phyloP scores from a whole-genome alignment of 192 early-diverging fungal species.

The Coemansia sp. region DNA sequence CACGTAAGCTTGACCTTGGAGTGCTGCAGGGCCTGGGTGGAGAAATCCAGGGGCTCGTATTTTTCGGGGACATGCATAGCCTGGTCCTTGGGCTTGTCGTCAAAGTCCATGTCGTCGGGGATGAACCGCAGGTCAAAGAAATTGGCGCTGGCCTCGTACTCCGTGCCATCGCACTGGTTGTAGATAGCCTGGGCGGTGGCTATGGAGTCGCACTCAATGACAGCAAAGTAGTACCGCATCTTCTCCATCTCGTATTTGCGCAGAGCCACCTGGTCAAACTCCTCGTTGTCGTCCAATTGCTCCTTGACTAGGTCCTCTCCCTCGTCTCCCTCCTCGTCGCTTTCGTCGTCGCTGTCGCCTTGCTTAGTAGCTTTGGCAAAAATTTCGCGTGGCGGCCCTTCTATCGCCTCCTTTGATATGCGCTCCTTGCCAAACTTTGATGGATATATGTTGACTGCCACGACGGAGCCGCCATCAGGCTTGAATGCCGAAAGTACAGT shows the following conservation, averaged over 20 bases:
- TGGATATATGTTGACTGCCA: constrained; percentile 80
- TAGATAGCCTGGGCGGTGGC: constrained; percentile 80
- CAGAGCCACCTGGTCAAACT: constrained; percentile 79
- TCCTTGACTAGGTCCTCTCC: constrained; percentile 35
- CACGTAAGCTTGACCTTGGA: constrained; percentile 93
- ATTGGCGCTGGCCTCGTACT: constrained; percentile 88
- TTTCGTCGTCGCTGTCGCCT: constrained; percentile 33
- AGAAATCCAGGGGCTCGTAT: constrained; percentile 68
- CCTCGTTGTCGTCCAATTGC: constrained; percentile 62
- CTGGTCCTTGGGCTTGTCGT: constrained; percentile 65
- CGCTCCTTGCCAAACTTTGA: constrained; percentile 72
- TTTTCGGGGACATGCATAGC: constrained; percentile 62
- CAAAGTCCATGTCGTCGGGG: constrained; percentile 87
- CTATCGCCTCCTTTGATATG: constrained; percentile 48
- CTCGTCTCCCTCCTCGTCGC: too few species aligned
- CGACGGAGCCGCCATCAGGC: constrained; percentile 65
- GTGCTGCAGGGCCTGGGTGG: constrained; percentile 82
- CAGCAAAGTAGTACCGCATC: constrained; percentile 88
- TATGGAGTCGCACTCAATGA: constrained; percentile 88
- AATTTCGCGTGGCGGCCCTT: constrained; percentile 48
- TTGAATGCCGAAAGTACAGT: constrained; percentile 85
- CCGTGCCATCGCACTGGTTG: constrained; percentile 82
- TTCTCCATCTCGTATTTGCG: constrained; percentile 91
- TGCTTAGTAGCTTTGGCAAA: constrained; percentile 30
- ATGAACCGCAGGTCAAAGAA: constrained; percentile 94